Conservation (phyloP, 305 asterid species). For the Solanum hybrid region DNA sequence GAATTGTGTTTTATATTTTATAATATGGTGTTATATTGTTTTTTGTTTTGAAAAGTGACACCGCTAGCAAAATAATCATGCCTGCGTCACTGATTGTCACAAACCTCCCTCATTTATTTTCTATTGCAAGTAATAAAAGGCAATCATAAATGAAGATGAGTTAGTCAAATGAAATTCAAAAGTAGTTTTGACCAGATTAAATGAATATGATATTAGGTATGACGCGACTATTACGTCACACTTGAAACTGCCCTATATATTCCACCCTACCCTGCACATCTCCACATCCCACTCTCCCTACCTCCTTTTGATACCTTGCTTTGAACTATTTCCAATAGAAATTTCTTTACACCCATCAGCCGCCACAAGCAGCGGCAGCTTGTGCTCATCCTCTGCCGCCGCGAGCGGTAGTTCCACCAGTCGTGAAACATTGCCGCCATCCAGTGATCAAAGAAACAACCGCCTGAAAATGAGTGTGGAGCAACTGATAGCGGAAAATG, state of each 20-base stretch:
- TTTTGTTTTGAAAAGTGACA: too few relatives aligned
- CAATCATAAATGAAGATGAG: background rate
- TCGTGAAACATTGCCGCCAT: background rate
- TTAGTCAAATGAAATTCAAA: background rate
- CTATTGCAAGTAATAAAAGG: background rate
- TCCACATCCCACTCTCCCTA: background rate
- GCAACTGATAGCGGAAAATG: constrained; percentile 20
- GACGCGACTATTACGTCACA: background rate
- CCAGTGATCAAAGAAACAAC: background rate
- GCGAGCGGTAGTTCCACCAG: background rate
- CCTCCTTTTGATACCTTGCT: background rate
- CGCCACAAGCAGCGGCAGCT: background rate
- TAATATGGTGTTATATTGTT: background rate
- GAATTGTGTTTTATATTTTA: background rate
- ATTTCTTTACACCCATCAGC: background rate
- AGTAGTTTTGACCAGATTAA: background rate
- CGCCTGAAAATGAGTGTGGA: background rate
- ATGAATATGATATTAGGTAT: background rate
- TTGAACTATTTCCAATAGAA: background rate
- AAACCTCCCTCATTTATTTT: background rate
- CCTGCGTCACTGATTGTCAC: background rate
- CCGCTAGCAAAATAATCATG: background rate
- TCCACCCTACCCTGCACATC: background rate
- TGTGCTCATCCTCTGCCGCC: background rate
- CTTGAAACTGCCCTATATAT: background rate